phyloP scores from a whole-genome alignment of 2,329 filamentous ascomycete genomes.

The Cytospora chrysosperma region DNA sequence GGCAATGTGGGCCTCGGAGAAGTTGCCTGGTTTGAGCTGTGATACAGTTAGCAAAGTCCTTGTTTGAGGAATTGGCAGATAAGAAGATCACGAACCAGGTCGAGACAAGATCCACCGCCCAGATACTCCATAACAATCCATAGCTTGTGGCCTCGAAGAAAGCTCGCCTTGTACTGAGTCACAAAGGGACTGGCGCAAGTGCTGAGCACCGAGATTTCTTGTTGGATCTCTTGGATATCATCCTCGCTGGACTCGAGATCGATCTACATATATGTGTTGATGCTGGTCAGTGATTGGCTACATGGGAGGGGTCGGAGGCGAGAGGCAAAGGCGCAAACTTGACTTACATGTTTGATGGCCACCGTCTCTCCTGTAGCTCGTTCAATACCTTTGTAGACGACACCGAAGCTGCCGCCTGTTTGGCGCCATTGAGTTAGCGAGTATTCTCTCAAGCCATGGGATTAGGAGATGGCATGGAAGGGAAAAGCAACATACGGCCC shows the following conservation, averaged over 20 bases:
- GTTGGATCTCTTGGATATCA: slow-evolving; percentile 96
- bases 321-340: background rate
- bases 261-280: slow-evolving; percentile 60
- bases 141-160: slow-evolving; percentile 91
- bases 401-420: slow-evolving; percentile 88
- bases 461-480: background rate
- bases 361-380: slow-evolving; percentile 87
- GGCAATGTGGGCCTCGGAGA: slow-evolving; percentile 87
- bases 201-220: slow-evolving; percentile 92
- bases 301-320: background rate
- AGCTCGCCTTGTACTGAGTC: slow-evolving; percentile 94
- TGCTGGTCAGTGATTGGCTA: background rate
- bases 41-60: slow-evolving; percentile 28
- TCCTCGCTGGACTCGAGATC: slow-evolving; percentile 98
- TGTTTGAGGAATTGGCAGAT: background rate
- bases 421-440: slow-evolving; percentile 15
- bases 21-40: slow-evolving; percentile 84
- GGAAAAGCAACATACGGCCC: slow-evolving; percentile 66
- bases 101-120: slow-evolving; percentile 90
- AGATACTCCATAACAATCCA: slow-evolving; percentile 99
- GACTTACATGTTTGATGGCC: slow-evolving; percentile 88
- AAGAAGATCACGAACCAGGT: slow-evolving; percentile 62
- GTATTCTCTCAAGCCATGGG: background rate
- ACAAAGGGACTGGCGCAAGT: slow-evolving; percentile 93
- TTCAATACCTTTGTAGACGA: slow-evolving; percentile 96